A percentile compares a stretch with the other conserved stretches of the same genome.
Evolutionary conservation across 2,329 filamentous ascomycete genomes (phyloP).

Genomic region (Dactylellina sp.): DNA sequence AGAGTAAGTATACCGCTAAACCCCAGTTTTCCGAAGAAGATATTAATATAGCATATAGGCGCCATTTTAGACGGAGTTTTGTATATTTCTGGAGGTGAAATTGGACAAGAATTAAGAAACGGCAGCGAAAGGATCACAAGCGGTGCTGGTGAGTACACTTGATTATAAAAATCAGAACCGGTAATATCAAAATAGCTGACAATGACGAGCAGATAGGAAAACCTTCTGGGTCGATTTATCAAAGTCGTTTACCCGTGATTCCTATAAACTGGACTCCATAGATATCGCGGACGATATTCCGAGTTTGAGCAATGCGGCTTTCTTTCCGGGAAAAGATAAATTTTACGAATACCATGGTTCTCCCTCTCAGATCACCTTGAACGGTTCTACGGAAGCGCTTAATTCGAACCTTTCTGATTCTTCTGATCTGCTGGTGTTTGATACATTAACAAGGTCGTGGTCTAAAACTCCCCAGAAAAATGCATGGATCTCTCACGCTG

Average conservation of each 20-base stretch:
- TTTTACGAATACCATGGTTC: slow-evolving; percentile 5
- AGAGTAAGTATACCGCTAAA: slow-evolving; percentile 2
- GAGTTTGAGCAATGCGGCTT: background rate
- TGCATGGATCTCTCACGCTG: background rate
- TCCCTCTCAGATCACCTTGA: background rate
- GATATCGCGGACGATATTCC: background rate
- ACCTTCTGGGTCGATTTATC: slow-evolving; percentile 21
- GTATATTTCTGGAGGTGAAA: slow-evolving; percentile 11
- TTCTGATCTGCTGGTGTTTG: slow-evolving; percentile 11
- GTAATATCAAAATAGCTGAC: too few species aligned
- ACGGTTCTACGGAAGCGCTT: background rate
- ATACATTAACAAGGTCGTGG: slow-evolving; percentile 11
- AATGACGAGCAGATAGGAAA: slow-evolving; percentile 1
- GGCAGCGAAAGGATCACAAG: background rate
- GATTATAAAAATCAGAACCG: too few species aligned
- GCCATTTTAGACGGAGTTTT: background rate
- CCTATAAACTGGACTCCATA: background rate
- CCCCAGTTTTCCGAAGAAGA: background rate
- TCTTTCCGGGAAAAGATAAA: slow-evolving; percentile 5
- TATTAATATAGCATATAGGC: slow-evolving; percentile 3
- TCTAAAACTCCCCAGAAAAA: background rate
- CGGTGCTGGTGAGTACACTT: background rate
- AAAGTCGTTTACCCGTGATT: background rate
- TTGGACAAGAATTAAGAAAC: background rate
- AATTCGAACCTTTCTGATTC: background rate